Base-by-base conservation (phyloP, 192 early-diverging fungal genomes). In the Coemansia sp. region DNA sequence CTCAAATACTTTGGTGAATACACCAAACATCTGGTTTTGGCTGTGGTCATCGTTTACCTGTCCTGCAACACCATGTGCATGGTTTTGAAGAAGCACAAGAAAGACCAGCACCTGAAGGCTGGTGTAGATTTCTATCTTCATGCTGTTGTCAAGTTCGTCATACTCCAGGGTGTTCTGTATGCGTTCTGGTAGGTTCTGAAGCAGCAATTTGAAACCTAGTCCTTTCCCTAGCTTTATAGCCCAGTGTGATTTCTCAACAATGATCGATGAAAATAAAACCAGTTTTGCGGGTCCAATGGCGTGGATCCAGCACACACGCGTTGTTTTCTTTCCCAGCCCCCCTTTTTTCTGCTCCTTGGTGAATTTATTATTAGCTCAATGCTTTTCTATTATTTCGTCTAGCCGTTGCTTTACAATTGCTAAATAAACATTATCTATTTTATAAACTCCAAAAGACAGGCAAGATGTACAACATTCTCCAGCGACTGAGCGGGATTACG, bases 391-490 rank as follows among this genome's bases (percentile, higher is more conserved):
- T 49, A 18, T 21, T 21, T 20, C 8, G 0, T 49, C 16, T 49
- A 18, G 14, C 15, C 15, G 9, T 41, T 41, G 39, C 12, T 1
- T 41, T 38, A 9, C 39, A 0, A 41, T 41, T 12, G 12, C n/a
- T 49, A 21, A 49, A 49, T 7, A 20, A 49, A 41, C 39, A 11
- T 63, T 63, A 6, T 34, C 5, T 49, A 12, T 5, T 21, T 26
- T 15, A 45, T 45, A 20, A 11, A 15, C 34, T 49, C n/a, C 39
- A 49, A 49, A 49, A 49, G 5, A 0, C 16, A 12, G 12, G 7
- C 55, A 18, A 46, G 71, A 83, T 83, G 81, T 78, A 83, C 72
- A 83, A 83, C 53, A 48, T 83, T 57, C 57, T 83, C n/a, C 81
- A 83, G 62, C 76, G 81, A 12, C 60, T 83, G 26, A 75, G 81